Evolutionary conservation across 148 eudicot genomes (phyloP), one percentile per base, ranked within the genome.

Genomic region (Rhododendron griersonianum): DNA sequence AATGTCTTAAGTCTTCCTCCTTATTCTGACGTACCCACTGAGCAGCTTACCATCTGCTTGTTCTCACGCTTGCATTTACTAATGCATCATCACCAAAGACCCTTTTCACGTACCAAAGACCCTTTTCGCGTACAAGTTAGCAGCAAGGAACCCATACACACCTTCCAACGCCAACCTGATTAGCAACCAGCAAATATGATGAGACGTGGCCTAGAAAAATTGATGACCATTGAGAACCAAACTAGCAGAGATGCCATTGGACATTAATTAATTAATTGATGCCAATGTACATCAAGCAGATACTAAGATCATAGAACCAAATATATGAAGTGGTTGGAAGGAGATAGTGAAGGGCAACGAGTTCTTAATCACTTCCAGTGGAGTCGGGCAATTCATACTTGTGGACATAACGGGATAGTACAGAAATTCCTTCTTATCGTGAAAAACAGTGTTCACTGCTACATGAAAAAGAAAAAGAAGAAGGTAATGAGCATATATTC

Each of bases 331-430:
- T 63, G 28, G 2, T 63, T n/a, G 25, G 11, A 63, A 48, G 55
- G 23, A 82, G 65, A 15, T n/a, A 44, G 48, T 5, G 7, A n/a
- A 7, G 65, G 10, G 33, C 44, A 41, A 44, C 21, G 71, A 63
- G 30, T 63, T 63, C n/a, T 63, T n/a, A 63, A 63, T 28, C 14
- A 86, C 98, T 93, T 91, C 94, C 98, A 57, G 90, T 79, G 96
- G 91, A 88, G 98, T 93, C 28, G 94, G 92, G 88, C 99, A 94
- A 87, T 91, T 95, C 98, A 96, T 95, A 87, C 95, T 94, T 53
- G 98, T 96, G 3, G 98, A 95, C 86, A 92, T 95, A 86, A 96
- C 91, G 23, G 95, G 93, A 85, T 93, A 98, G 87, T 94, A 91
- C 55, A 94, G 87, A 79, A 94, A 96, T 87, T 92, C 94, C 88